Conservation (phyloP, 108 stramenopile genomes). For the Pseudonitzschia multiseries region DNA sequence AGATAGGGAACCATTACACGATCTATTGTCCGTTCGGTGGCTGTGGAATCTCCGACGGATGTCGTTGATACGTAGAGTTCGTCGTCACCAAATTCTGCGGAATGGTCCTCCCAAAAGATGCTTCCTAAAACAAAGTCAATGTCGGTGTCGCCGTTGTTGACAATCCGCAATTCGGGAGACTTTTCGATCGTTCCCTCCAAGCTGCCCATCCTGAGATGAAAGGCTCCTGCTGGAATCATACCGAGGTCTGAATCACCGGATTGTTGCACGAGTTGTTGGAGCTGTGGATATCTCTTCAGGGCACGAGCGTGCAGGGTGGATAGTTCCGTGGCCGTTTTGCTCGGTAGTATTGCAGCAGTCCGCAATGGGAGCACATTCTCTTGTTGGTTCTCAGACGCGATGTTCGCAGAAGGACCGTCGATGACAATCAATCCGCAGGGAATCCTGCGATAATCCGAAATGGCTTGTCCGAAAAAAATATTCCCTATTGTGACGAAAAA, state of each 20-base stretch:
- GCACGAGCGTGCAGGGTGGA: neutral
- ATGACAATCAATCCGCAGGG: slow-evolving; percentile 1
- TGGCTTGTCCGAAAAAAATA: no score
- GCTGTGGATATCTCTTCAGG: neutral
- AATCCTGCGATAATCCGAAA: neutral
- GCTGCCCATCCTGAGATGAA: neutral
- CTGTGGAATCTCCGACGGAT: neutral
- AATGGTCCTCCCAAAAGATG: neutral
- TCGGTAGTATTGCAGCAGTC: neutral
- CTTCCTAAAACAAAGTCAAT: neutral
- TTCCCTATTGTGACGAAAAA: no score
- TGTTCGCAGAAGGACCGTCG: neutral
- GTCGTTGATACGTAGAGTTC: neutral
- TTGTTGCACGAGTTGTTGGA: neutral
- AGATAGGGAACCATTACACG: slow-evolving; percentile 4
- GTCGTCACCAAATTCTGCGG: slow-evolving; percentile 1
- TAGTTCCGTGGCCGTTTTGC: neutral
- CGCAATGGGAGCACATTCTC: neutral
- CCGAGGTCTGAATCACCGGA: neutral
- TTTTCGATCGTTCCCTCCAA: neutral
- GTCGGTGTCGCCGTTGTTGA: neutral
- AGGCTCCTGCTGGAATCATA: neutral
- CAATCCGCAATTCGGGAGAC: neutral
- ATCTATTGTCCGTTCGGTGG: neutral
- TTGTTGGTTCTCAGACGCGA: neutral